Base-by-base conservation (phyloP, 805 yeast genomes). In the Kazachstania viticola region DNA sequence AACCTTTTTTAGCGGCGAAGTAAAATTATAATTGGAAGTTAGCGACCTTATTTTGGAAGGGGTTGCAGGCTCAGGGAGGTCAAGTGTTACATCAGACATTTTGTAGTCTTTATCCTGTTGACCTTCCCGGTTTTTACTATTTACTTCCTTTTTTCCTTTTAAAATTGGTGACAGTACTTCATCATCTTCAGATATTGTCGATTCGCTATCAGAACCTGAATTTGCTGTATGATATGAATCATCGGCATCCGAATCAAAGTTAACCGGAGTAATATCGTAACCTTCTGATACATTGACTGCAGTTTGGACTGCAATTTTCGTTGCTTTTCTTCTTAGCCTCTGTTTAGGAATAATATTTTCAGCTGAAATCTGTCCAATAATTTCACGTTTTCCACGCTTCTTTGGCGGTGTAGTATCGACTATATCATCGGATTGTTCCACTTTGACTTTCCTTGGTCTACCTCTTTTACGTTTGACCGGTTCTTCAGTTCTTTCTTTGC, bases 281-380 rank as follows among this genome's bases (percentile, higher is more conserved):
- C n/a, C n/a, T n/a, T n/a, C n/a, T n/a, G n/a, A n/a, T n/a, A n/a
- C n/a, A n/a, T n/a, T n/a, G n/a, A n/a, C n/a, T n/a, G n/a, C n/a
- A n/a, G n/a, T n/a, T n/a, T n/a, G n/a, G n/a, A n/a, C n/a, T n/a
- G n/a, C n/a, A n/a, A n/a, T n/a, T n/a, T n/a, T n/a, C n/a, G n/a
- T n/a, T n/a, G n/a, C n/a, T n/a, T n/a, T n/a, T n/a, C n/a, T n/a
- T 14, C 9, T 12, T 17, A 27, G 27, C 15, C 21, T 36, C 48
- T 42, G 43, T 71, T 73, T 0, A 78, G 76, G 21, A 73, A 42
- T 4, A 5, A 34, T 37, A 30, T 34, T 31, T 15, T 32, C 30
- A 4, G 31, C 6, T 2, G 32, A 29, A 17, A 36, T 21, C 9
- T 28, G 28, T 11, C 27, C 21, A 13, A 17, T 27, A 23, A 30